Percentiles rank a stretch among this genome's conserved stretches.
Evolutionary conservation across 768 basidiomycete species (phyloP).

Genomic region (Agrocybe chaxingu): DNA sequence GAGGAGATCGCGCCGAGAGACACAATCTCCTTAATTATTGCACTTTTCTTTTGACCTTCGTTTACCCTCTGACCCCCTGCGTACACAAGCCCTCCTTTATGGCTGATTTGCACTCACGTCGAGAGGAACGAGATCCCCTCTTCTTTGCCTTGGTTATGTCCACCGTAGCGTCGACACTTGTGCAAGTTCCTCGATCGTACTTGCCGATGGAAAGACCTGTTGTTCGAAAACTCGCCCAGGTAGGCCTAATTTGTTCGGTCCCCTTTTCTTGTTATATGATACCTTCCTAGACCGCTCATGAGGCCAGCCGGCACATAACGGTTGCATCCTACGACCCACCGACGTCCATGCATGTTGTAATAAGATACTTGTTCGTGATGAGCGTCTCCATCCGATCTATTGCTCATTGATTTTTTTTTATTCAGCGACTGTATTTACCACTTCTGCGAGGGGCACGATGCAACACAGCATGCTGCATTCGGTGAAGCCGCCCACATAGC

Average conservation of each 20-base stretch:
- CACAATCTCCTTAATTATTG: constrained; percentile 77
- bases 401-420: constrained; percentile 4
- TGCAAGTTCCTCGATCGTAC: constrained; percentile 86
- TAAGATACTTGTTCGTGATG: constrained; percentile 73
- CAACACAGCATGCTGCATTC: constrained; percentile 83
- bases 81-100: constrained; percentile 90
- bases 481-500: constrained; percentile 86
- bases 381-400: constrained; percentile 7
- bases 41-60: constrained; percentile 92
- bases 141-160: constrained; percentile 92
- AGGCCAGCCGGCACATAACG: constrained; percentile 79
- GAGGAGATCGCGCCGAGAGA: constrained; percentile 83
- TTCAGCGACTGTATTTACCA: constrained; percentile 79
- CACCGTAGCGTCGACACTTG: constrained; percentile 81
- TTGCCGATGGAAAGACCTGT: constrained; percentile 82
- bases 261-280: constrained; percentile 2
- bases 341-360: constrained; percentile 79
- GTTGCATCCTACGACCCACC: constrained; percentile 82
- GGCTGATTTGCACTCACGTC: constrained; percentile 76
- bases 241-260: constrained; percentile 20
- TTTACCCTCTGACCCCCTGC: constrained; percentile 88
- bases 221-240: constrained; percentile 77
- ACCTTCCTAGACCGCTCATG: constrained; percentile 58
- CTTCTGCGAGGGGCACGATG: constrained; percentile 86
- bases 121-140: constrained; percentile 85